Evolutionary conservation across 2,329 filamentous ascomycete genomes (phyloP).

Genomic region (Juglanconis oblonga): DNA sequence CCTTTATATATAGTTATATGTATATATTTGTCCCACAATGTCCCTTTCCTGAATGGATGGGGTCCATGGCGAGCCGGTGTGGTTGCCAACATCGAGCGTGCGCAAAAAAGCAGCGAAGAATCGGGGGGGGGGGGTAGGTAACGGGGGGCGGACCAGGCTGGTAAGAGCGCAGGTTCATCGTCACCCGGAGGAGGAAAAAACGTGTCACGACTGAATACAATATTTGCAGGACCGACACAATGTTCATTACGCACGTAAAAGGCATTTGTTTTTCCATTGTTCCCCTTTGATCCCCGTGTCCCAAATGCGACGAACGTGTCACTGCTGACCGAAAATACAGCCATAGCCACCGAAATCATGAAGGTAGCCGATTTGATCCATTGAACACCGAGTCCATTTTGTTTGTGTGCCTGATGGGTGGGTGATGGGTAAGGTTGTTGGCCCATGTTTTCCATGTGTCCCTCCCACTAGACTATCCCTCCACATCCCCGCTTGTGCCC

Average conservation of each 20-base stretch:
- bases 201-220: background rate
- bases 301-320: slow-evolving; percentile 17
- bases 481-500: background rate
- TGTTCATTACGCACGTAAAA: slow-evolving; percentile 18
- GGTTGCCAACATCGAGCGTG: too few relatives aligned
- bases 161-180: too few relatives aligned
- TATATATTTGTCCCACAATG: too few relatives aligned
- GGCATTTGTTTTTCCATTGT: slow-evolving; percentile 19
- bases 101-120: too few relatives aligned
- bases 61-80: too few relatives aligned
- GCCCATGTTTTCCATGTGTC: background rate
- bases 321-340: slow-evolving; percentile 11
- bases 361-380: slow-evolving; percentile 17
- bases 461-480: slow-evolving; percentile 11
- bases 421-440: background rate
- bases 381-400: slow-evolving; percentile 20
- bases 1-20: too few relatives aligned
- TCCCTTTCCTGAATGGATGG: too few relatives aligned
- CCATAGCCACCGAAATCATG: slow-evolving; percentile 16
- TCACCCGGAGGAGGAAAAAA: background rate
- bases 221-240: slow-evolving; percentile 11
- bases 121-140: too few relatives aligned
- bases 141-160: too few relatives aligned
- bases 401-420: slow-evolving; percentile 11
- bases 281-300: slow-evolving; percentile 12